Evolutionary conservation across 345 rosid species (phyloP).

Genomic region (Pugionium dolabratum): DNA sequence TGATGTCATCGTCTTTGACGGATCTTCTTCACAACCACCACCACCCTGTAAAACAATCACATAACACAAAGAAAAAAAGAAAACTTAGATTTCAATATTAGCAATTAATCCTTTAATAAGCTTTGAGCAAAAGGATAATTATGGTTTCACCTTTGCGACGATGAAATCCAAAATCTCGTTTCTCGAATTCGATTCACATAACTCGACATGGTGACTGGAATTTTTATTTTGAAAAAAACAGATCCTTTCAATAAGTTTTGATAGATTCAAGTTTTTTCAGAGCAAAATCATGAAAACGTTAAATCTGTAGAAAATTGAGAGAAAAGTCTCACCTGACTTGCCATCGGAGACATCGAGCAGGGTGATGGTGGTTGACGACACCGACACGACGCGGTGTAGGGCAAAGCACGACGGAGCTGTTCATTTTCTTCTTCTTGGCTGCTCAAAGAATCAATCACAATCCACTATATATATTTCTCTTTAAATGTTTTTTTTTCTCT

Average conservation of each 20-base stretch:
- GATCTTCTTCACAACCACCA: constrained; percentile 47
- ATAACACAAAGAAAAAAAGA: not conserved
- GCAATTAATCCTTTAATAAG: not conserved
- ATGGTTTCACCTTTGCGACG: constrained; percentile 60
- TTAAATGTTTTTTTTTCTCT: too few relatives aligned
- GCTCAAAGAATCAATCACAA: not conserved
- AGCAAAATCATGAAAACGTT: not conserved
- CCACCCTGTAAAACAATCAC: constrained; percentile 49
- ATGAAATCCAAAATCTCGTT: constrained; percentile 73
- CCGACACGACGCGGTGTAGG: constrained; percentile 77
- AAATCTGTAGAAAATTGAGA: not conserved
- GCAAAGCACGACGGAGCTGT: constrained; percentile 65
- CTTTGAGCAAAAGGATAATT: not conserved
- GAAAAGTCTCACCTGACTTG: constrained; percentile 47
- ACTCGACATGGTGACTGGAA: constrained; percentile 60
- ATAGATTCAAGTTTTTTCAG: too few relatives aligned
- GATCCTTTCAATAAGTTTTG: not conserved
- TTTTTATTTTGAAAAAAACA: not conserved
- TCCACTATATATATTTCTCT: not conserved
- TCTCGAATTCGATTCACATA: constrained; percentile 54
- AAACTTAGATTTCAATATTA: not conserved
- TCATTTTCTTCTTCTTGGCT: constrained; percentile 46
- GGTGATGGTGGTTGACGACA: constrained; percentile 41
- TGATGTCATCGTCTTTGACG: constrained; percentile 4
- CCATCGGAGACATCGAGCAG: constrained; percentile 58